A percentile compares a stretch with the other conserved stretches of the same genome.
Evolutionary conservation across 2,329 filamentous ascomycete species (phyloP).

Genomic region (Alternaria sp.): DNA sequence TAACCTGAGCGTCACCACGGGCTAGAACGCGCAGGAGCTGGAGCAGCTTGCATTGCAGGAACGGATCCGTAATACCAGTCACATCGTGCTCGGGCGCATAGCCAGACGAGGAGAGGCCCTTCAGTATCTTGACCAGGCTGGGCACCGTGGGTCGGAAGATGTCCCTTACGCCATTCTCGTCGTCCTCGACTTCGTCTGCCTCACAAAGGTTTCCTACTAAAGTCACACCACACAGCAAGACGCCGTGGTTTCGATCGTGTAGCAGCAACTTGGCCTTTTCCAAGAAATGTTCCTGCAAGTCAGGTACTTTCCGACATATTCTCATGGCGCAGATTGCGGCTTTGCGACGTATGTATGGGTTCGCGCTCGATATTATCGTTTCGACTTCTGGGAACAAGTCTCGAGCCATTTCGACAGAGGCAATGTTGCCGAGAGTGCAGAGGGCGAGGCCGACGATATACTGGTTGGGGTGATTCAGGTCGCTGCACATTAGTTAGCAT

Average conservation of each 20-base stretch:
- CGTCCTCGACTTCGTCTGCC: constrained; percentile 89
- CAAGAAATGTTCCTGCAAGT: constrained; percentile 94
- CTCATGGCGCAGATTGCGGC: constrained; percentile 98
- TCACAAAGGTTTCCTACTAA: constrained; percentile 92
- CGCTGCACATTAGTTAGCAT: constrained; percentile 64
- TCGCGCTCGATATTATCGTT: constrained; percentile 86
- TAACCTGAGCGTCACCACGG: constrained; percentile 83
- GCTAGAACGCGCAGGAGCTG: constrained; percentile 85
- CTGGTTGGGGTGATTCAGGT: constrained; percentile 95
- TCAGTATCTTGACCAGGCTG: constrained; percentile 86
- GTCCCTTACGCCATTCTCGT: constrained; percentile 88
- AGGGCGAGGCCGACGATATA: constrained; percentile 97
- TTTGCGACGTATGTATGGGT: constrained; percentile 98
- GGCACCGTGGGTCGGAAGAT: constrained; percentile 89
- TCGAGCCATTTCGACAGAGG: constrained; percentile 96
- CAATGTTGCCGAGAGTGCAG: constrained; percentile 96
- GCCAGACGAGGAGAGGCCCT: constrained; percentile 90
- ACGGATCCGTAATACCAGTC: constrained; percentile 96
- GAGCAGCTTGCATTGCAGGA: constrained; percentile 95
- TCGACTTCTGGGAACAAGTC: constrained; percentile 97
- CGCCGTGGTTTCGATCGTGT: constrained; percentile 93
- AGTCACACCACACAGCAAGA: constrained; percentile 90
- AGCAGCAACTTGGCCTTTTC: constrained; percentile 91
- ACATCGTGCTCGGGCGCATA: constrained; percentile 99
- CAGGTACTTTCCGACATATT: constrained; percentile 97